phyloP scores from a whole-genome alignment of 2,329 filamentous ascomycete species.

The Fusarium succisae region DNA sequence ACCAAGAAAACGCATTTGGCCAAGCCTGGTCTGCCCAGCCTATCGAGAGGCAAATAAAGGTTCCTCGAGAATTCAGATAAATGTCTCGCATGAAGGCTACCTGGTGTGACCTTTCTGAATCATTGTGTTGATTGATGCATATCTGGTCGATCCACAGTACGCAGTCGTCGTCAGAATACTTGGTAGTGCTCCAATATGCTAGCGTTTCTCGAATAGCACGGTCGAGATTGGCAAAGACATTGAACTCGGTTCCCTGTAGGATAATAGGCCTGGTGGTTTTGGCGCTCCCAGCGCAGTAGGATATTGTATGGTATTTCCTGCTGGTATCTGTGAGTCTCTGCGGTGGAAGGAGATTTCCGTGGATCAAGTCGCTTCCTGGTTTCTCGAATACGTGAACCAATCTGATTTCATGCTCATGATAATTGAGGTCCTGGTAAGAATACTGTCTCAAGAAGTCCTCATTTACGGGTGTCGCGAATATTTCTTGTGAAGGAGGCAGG shows the following conservation, averaged over 20 bases:
- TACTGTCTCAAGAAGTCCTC: fast-evolving
- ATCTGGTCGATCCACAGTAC: neutral
- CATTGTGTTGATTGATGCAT: neutral
- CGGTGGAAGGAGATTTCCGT: fast-evolving
- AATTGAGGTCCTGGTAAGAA: fast-evolving
- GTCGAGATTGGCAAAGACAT: neutral
- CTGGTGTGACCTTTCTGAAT: neutral
- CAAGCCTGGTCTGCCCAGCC: fast-evolving
- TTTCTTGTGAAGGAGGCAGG: neutral
- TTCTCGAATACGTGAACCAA: neutral
- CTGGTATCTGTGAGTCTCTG: neutral
- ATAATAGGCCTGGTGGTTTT: neutral
- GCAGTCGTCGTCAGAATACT: neutral
- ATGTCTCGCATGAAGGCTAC: neutral
- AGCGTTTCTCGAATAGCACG: neutral
- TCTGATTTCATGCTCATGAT: neutral
- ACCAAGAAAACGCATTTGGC: neutral
- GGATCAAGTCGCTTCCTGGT: neutral
- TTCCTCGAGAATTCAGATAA: neutral
- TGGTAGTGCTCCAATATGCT: neutral
- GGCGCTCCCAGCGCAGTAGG: neutral
- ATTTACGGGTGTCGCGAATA: neutral
- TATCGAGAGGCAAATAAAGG: neutral
- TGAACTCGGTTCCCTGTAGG: neutral
- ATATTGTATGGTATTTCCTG: neutral